These are phyloP conservation scores for Jatropha curcas DNA, from an alignment of 345 rosid species.

Conservation along the genomic window DNA sequence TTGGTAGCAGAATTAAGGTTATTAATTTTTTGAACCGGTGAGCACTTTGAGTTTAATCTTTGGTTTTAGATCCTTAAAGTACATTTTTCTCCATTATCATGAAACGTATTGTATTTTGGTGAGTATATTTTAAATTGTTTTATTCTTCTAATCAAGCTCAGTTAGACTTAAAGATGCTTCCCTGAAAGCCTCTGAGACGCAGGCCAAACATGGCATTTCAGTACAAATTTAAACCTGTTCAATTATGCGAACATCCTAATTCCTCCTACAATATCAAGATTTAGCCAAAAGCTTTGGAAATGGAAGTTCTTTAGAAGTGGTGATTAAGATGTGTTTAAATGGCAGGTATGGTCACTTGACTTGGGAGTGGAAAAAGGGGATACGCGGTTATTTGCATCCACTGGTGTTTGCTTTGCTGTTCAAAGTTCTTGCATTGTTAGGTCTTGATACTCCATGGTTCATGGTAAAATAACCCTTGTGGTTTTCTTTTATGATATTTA, in stretches of 20 bases:
- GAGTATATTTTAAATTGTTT: too few species aligned
- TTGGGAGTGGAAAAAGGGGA: constrained; percentile 92
- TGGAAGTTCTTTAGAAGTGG: background rate
- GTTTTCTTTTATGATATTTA: background rate
- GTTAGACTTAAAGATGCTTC: background rate
- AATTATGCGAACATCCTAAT: background rate
- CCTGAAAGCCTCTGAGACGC: background rate
- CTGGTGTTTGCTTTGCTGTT: constrained; percentile 60
- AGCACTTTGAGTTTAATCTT: too few species aligned
- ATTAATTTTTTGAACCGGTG: too few species aligned
- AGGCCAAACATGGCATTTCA: background rate
- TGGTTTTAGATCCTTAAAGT: background rate
- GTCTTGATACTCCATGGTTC: constrained; percentile 35
- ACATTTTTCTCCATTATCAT: background rate
- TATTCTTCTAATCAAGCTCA: background rate
- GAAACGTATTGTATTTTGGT: too few species aligned
- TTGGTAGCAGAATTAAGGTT: background rate
- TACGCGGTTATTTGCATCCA: constrained; percentile 91
- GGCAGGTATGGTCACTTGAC: constrained; percentile 88
- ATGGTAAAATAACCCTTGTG: constrained; percentile 49
- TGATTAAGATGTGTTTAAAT: constrained; percentile 11
- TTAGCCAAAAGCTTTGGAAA: background rate
- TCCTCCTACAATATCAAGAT: background rate
- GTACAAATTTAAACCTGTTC: background rate
- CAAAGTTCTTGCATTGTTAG: constrained; percentile 59